Base-by-base conservation (phyloP, 2,329 filamentous ascomycete genomes). In the Ophiostoma sp. region DNA sequence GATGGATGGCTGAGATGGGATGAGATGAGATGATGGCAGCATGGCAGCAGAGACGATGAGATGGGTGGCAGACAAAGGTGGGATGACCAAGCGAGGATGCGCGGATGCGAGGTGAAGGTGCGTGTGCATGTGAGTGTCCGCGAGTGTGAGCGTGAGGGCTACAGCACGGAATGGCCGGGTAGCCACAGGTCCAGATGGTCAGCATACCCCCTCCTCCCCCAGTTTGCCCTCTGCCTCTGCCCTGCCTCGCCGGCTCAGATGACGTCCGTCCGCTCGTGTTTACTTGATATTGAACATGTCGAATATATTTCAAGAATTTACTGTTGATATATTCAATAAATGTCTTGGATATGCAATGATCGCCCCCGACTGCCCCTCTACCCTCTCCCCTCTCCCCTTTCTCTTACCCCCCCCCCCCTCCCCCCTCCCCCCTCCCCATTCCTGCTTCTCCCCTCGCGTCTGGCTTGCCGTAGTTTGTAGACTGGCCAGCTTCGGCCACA, bases 131-230 rank as follows among this genome's bases (percentile, higher is more conserved):
- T 27, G 49, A 9, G n/a, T 12, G 49, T 14, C 18, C 16, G 47
- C 16, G 14, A 49, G 47, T 49, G 47, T n/a, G 14, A 44, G 45
- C 5, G 44, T 5, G 47, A 52, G 47, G 49, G 9, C 42, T 9
- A 11, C 49, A 55, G 49, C n/a, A 14, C 18, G 49, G n/a, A n/a
- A 27, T 55, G 49, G 49, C 49, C 49, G 49, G 49, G 49, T 55
- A 55, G 49, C 49, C 49, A 55, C 49, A 55, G 49, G 49, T 5
- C 49, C 49, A 12, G 6, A 2, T 55, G 49, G 49, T 55, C 49
- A 55, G 49, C 49, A 55, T 55, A 55, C 49, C 9, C 27, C 49
- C 49, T 55, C 49, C 49, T 55, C 49, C 27, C 49, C 49, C 45
- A 5, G 9, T 8, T 16, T 47, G 45, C 45, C 45, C 49, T 55